These are phyloP conservation scores for Lippia alba DNA, from an alignment of 305 asterid species.

Conservation along the genomic window DNA sequence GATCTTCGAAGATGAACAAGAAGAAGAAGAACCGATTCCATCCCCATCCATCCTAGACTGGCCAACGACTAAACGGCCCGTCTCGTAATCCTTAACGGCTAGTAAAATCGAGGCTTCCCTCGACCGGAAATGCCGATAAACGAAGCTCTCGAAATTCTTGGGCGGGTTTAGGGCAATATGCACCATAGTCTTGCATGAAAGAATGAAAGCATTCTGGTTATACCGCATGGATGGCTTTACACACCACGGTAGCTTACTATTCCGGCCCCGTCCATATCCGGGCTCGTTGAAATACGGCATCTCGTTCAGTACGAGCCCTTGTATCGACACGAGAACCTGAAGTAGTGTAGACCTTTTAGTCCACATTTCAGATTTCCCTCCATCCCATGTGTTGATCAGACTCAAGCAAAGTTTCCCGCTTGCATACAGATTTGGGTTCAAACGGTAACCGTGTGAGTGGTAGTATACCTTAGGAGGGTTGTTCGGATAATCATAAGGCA, in stretches of 20 bases:
- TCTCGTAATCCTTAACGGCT: constrained; percentile 29
- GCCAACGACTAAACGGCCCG: constrained; percentile 37
- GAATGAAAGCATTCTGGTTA: constrained; percentile 39
- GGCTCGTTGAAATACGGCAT: constrained; percentile 60
- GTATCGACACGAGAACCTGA: constrained; percentile 58
- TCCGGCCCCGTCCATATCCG: background rate
- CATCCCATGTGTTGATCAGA: constrained; percentile 56
- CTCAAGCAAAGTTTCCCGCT: constrained; percentile 55
- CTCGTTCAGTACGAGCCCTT: constrained; percentile 55
- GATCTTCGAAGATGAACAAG: background rate
- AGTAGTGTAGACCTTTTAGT: constrained; percentile 46
- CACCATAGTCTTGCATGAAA: constrained; percentile 50
- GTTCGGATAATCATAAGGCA: constrained; percentile 52
- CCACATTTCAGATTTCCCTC: constrained; percentile 44
- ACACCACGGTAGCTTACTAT: constrained; percentile 5
- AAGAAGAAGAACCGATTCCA: constrained; percentile 15
- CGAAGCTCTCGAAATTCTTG: constrained; percentile 43
- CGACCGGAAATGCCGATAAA: constrained; percentile 34
- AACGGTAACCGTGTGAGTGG: constrained; percentile 46
- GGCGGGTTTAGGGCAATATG: constrained; percentile 38
- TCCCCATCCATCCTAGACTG: constrained; percentile 3
- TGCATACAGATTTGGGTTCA: constrained; percentile 54
- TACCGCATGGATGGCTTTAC: constrained; percentile 26
- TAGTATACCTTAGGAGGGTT: constrained; percentile 53
- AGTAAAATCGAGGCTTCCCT: constrained; percentile 32